These are phyloP conservation scores for Cladophialophora bantiana DNA, from an alignment of 2,329 filamentous ascomycete genomes.

Conservation along the genomic window DNA sequence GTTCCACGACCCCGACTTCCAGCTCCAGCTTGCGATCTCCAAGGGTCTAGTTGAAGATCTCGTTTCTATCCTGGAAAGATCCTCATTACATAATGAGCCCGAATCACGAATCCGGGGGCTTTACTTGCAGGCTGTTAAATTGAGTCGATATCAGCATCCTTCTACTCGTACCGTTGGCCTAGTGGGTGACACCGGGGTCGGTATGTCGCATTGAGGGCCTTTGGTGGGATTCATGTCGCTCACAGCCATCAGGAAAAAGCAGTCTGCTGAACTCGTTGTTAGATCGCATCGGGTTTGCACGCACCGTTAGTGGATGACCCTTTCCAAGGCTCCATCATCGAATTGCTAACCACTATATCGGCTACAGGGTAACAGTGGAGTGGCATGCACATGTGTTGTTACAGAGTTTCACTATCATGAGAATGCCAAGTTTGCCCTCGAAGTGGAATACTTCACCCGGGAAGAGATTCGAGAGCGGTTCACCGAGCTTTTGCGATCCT, in stretches of 20 bases:
- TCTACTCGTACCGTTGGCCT: conserved; percentile 16
- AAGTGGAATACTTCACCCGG: conserved; percentile 23
- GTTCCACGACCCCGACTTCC: conserved; percentile 19
- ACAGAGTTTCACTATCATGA: conserved; percentile 25
- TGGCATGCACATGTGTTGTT: conserved; percentile 19
- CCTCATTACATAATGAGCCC: conserved; percentile 13
- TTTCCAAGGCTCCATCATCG: neutral
- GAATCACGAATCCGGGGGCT: conserved; percentile 7
- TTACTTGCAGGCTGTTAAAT: conserved; percentile 13
- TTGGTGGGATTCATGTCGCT: neutral
- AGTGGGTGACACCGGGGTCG: conserved; percentile 15
- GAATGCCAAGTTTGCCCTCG: conserved; percentile 14
- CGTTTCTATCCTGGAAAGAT: conserved; percentile 12
- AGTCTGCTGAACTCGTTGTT: conserved; percentile 19
- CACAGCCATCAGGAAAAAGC: conserved; percentile 14
- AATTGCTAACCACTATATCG: conserved; percentile 6
- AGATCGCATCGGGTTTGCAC: conserved; percentile 12
- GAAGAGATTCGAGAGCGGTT: conserved; percentile 17
- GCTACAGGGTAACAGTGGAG: conserved; percentile 15
- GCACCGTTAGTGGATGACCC: conserved; percentile 14
- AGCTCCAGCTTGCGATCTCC: conserved; percentile 9
- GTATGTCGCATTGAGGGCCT: conserved; percentile 4
- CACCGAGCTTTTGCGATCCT: conserved; percentile 21
- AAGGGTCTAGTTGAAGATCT: conserved; percentile 12
- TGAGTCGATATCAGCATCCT: conserved; percentile 15